phyloP scores from a whole-genome alignment of 495 filamentous ascomycete species.

The Aspergillus incahuasiensis region DNA sequence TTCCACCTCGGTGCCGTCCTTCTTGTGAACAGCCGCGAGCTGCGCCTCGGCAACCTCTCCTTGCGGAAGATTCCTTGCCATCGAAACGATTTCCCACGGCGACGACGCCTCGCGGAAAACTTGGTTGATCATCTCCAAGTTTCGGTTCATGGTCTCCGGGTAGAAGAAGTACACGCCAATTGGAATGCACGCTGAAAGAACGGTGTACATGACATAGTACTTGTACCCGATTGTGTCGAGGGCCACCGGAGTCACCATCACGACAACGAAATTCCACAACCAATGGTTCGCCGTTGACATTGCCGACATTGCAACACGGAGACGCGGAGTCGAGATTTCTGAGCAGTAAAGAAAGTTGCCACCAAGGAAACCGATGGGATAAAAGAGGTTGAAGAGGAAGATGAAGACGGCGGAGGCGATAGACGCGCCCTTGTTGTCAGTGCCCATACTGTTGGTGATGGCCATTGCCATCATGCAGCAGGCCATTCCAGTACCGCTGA shows the following conservation, averaged over 20 bases:
- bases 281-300: constrained; percentile 41
- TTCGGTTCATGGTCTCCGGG: constrained; percentile 61
- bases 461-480: constrained; percentile 46
- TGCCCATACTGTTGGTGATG: constrained; percentile 33
- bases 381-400: constrained; percentile 59
- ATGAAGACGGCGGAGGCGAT: constrained; percentile 50
- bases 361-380: constrained; percentile 55
- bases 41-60: constrained; percentile 3
- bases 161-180: constrained; percentile 60
- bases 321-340: constrained; percentile 49
- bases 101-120: constrained; percentile 37
- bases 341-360: constrained; percentile 56
- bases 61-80: not conserved
- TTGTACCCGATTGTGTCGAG: constrained; percentile 53
- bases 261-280: constrained; percentile 56
- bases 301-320: constrained; percentile 50
- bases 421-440: constrained; percentile 26
- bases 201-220: constrained; percentile 59
- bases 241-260: constrained; percentile 52
- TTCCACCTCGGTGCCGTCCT: not conserved
- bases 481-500: constrained; percentile 46
- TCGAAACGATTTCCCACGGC: not conserved
- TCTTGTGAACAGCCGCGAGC: not conserved
- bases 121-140: constrained; percentile 59
- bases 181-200: constrained; percentile 50